Conservation (phyloP, 148 eudicot genomes). For the Rhododendron simsii region DNA sequence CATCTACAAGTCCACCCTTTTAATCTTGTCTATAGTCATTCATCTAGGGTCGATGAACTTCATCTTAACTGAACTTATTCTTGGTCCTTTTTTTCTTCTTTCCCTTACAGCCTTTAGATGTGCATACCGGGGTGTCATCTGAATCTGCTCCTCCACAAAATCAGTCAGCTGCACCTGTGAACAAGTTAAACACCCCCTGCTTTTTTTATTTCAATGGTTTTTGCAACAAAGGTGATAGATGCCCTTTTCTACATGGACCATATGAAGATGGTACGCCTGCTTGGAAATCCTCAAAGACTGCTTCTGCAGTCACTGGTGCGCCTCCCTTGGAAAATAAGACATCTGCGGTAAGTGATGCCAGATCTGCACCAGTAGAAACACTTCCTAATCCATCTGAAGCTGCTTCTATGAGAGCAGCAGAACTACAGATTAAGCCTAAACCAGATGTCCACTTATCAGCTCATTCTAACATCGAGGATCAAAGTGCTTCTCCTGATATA, state of each 20-base stretch:
- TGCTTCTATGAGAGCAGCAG: conserved; percentile 8
- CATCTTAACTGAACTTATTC: neutral
- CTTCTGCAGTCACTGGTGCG: conserved; percentile 22
- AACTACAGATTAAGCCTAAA: conserved; percentile 19
- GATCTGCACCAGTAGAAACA: conserved; percentile 15
- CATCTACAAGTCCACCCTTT: neutral
- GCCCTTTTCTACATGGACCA: conserved; percentile 52
- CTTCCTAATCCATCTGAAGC: conserved; percentile 17
- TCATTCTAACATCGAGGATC: conserved; percentile 11
- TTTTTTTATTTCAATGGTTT: conserved; percentile 48
- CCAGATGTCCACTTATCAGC: conserved; percentile 7
- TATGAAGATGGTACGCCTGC: conserved; percentile 17
- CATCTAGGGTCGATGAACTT: neutral
- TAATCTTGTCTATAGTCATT: neutral
- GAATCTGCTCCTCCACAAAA: conserved; percentile 26
- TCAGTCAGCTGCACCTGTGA: conserved; percentile 23
- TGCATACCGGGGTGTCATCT: conserved; percentile 28
- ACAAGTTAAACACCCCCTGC: conserved; percentile 55
- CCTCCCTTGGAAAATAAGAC: conserved; percentile 27
- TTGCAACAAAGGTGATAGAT: conserved; percentile 68
- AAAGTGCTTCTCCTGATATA: conserved; percentile 17
- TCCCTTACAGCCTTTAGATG: conserved; percentile 52
- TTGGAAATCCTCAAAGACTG: conserved; percentile 28
- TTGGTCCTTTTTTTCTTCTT: neutral
- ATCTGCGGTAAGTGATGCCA: conserved; percentile 27